These are phyloP conservation scores for Aspergillus latus DNA, from an alignment of 2,329 filamentous ascomycete species.

Conservation along the genomic window DNA sequence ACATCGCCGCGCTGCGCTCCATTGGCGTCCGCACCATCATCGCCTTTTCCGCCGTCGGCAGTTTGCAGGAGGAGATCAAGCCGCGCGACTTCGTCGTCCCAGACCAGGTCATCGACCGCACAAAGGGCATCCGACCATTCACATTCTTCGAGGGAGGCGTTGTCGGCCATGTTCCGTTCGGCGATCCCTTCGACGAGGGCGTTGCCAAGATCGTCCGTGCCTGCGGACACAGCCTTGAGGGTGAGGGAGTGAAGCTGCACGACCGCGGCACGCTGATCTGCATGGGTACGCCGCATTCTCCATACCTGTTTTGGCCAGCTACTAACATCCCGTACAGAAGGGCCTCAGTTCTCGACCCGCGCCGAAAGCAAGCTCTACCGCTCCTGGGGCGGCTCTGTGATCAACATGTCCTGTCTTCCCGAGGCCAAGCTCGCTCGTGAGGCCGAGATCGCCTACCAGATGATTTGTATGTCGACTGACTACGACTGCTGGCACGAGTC, in stretches of 20 bases:
- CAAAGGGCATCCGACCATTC: conserved; percentile 89
- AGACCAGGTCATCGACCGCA: conserved; percentile 95
- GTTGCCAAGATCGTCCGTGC: conserved; percentile 73
- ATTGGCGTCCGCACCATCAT: conserved; percentile 89
- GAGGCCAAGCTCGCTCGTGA: conserved; percentile 96
- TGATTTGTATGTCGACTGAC: conserved; percentile 99
- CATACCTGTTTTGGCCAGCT: background rate
- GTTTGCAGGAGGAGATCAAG: conserved; percentile 85
- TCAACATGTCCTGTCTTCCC: conserved; percentile 96
- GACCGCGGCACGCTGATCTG: conserved; percentile 82
- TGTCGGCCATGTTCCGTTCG: conserved; percentile 92
- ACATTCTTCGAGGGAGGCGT: conserved; percentile 85
- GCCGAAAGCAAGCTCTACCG: conserved; percentile 96
- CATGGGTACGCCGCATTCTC: conserved; percentile 67
- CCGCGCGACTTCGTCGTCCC: conserved; percentile 96
- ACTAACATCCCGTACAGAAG: conserved; percentile 58
- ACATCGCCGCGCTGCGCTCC: conserved; percentile 93
- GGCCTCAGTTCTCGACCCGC: conserved; percentile 95
- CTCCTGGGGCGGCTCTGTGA: conserved; percentile 86
- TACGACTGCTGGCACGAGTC: conserved; percentile 95
- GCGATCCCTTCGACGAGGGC: conserved; percentile 84
- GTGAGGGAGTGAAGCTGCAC: conserved; percentile 82
- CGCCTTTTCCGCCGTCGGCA: conserved; percentile 93
- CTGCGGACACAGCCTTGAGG: conserved; percentile 74
- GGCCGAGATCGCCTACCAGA: conserved; percentile 94